Percentiles rank a stretch among this genome's conserved stretches.
Evolutionary conservation across 2,329 filamentous ascomycete species (phyloP).

Genomic region (Seiridium unicorne): DNA sequence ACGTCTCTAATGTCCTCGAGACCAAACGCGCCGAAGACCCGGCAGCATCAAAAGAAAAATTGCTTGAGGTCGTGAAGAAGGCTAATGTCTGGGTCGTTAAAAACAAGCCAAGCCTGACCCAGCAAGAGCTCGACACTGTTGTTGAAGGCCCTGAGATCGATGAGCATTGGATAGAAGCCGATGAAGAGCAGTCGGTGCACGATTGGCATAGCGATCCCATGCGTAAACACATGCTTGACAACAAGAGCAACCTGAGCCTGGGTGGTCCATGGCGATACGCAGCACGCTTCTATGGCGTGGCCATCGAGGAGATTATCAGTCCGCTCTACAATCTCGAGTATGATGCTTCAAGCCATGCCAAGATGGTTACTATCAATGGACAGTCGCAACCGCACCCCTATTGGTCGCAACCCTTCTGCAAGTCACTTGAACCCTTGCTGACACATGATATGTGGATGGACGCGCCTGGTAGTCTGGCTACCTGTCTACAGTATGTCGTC

Average conservation of each 20-base stretch:
- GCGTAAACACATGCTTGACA: neutral
- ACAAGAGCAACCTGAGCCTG: neutral
- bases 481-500: constrained; percentile 9
- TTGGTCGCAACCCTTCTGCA: neutral
- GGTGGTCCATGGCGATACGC: neutral
- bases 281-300: neutral
- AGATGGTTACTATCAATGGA: neutral
- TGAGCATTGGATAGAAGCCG: neutral
- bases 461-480: constrained; percentile 2
- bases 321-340: neutral
- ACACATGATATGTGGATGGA: constrained; percentile 4
- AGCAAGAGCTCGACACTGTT: neutral
- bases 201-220: neutral
- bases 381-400: neutral
- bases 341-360: neutral
- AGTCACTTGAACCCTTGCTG: neutral
- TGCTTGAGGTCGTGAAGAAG: too few species aligned
- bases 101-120: neutral
- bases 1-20: too few species aligned
- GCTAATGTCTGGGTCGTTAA: too few species aligned
- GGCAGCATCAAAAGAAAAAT: too few species aligned
- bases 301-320: neutral
- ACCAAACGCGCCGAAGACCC: too few species aligned
- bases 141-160: neutral
- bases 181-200: neutral